Evolutionary conservation across 1,284 basidiomycete genomes (phyloP).

Genomic region (Schizophyllum amplum): DNA sequence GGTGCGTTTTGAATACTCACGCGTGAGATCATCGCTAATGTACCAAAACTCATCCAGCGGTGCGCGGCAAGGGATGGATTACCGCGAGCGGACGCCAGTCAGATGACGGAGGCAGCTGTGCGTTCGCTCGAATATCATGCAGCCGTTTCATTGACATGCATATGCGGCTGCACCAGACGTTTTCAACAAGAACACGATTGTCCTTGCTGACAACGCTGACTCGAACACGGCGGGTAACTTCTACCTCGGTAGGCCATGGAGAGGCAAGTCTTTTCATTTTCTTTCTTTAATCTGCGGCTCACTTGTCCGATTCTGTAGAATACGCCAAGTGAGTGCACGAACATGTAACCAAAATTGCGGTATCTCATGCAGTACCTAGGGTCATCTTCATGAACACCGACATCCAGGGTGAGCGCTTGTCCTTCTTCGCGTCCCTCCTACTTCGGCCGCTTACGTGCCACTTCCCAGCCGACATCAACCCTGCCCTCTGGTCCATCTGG

Average conservation of each 20-base stretch:
- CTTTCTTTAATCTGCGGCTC: neutral
- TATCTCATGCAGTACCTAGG: no score
- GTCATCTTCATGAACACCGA: constrained; percentile 39
- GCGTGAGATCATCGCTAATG: no score
- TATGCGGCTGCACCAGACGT: constrained; percentile 25
- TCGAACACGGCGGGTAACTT: constrained; percentile 28
- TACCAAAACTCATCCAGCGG: no score
- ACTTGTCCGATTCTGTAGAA: neutral
- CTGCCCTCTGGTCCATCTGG: constrained; percentile 42
- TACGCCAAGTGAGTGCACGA: no score
- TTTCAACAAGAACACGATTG: constrained; percentile 38
- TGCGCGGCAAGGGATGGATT: constrained; percentile 34
- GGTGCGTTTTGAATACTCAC: no score
- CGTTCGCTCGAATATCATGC: constrained; percentile 9
- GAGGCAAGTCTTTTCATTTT: constrained; percentile 23
- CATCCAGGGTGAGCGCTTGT: constrained; percentile 14
- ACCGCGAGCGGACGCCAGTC: constrained; percentile 44
- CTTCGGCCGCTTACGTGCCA: neutral
- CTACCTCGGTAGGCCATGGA: constrained; percentile 47
- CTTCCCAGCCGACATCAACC: constrained; percentile 25
- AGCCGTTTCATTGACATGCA: neutral
- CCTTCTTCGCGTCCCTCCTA: neutral
- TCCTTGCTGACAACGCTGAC: constrained; percentile 35
- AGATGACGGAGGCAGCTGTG: constrained; percentile 40
- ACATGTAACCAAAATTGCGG: no score